A percentile compares a stretch with the other conserved stretches of the same genome.
Evolutionary conservation across 2,329 filamentous ascomycete genomes (phyloP).

Genomic region (Exophiala calicioides): DNA sequence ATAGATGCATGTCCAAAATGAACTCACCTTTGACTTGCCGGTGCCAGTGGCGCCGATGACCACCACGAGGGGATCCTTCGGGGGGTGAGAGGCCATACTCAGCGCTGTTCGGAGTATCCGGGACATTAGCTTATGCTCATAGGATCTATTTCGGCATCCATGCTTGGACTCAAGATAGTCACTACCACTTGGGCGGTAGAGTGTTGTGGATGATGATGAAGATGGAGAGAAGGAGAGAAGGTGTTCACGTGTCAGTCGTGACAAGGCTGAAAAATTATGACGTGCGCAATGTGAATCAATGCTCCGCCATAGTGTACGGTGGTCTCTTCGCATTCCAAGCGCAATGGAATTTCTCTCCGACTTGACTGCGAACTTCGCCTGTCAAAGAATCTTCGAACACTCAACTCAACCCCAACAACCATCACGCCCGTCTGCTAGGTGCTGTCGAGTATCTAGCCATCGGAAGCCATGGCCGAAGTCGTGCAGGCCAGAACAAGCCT

Average conservation of each 20-base stretch:
- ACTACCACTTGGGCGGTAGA: too few relatives aligned
- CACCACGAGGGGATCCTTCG: slow-evolving; percentile 66
- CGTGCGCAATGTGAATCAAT: neutral
- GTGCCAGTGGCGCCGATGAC: slow-evolving; percentile 90
- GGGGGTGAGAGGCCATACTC: slow-evolving; percentile 21
- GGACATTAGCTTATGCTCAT: slow-evolving; percentile 10
- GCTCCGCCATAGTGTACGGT: slow-evolving; percentile 7
- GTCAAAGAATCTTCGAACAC: slow-evolving; percentile 11
- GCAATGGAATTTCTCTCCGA: slow-evolving; percentile 7
- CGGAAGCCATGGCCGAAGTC: slow-evolving; percentile 27
- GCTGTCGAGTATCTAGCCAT: too few relatives aligned
- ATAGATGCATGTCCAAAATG: too few relatives aligned
- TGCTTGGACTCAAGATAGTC: too few relatives aligned
- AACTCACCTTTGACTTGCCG: slow-evolving; percentile 80
- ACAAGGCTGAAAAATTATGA: neutral
- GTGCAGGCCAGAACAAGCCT: slow-evolving; percentile 24
- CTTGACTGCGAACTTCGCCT: slow-evolving; percentile 6
- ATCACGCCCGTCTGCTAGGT: neutral
- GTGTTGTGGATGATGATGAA: too few relatives aligned
- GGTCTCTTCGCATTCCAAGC: neutral
- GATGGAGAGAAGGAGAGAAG: too few relatives aligned
- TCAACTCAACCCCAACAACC: neutral
- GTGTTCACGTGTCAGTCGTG: too few relatives aligned
- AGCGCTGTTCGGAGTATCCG: slow-evolving; percentile 4
- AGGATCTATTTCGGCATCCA: too few relatives aligned